Base-by-base conservation (phyloP, 2,329 filamentous ascomycete genomes). In the Cadophora luteo-olivacea region DNA sequence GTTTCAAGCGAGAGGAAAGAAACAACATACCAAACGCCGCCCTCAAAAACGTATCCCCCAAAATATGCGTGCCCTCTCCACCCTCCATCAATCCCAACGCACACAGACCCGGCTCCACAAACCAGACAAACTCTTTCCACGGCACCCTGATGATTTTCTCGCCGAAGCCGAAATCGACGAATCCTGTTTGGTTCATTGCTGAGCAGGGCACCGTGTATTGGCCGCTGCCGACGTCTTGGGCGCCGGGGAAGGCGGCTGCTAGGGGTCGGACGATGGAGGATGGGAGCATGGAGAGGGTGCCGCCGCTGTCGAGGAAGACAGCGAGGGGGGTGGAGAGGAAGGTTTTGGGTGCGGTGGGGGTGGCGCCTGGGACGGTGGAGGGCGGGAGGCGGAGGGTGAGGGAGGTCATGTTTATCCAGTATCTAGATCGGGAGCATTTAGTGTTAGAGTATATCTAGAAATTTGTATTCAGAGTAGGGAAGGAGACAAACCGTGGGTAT, bases 371-470 rank as follows among this genome's bases (percentile, higher is more conserved):
- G 11, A 54, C 22, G 61, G 14, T 14, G 52, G 60, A 1, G 69
- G 69, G 1, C 0, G 71, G 69, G 1, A 48, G 41, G 0, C 63
- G 70, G 24, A 71, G 57, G 8, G 65, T 57, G n/a, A 72, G 57
- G n/a, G 68, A 68, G n/a, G 61, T 67, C 67, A 74, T 67, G 55
- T 69, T 67, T 24, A 74, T 71, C 71, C 71, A 72, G 64, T 72
- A 72, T 33, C 70, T 68, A 25, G 19, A 29, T 29, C 14, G 29
- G 29, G 29, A 16, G 1, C 4, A 14, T 3, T 14, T n/a, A 62
- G 25, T 22, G 16, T 45, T n/a, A 36, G 54, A 25, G 12, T 45
- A 45, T 51, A 7, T 29, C 16, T 38, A 41, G n/a, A 1, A 6
- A n/a, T n/a, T n/a, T n/a, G n/a, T n/a, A 6, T 5, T 29, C 1